These are phyloP conservation scores for Auriscalpium orientale DNA, from an alignment of 768 basidiomycete genomes.

Conservation along the genomic window DNA sequence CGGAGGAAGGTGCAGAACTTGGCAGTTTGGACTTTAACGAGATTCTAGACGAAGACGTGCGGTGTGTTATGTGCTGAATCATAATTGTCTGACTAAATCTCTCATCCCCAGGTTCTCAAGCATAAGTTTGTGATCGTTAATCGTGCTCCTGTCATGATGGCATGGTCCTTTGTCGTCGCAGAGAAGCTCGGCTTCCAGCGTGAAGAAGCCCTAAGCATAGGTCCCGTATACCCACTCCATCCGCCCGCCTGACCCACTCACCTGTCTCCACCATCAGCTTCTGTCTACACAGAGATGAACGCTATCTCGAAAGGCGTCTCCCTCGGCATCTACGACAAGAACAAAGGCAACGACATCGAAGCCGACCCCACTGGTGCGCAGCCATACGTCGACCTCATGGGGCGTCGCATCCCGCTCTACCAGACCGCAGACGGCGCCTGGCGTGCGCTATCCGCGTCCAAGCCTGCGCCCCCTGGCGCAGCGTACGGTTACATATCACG, in stretches of 20 bases:
- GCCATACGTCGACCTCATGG: constrained; percentile 83
- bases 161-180: constrained; percentile 84
- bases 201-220: constrained; percentile 89
- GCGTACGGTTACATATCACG: constrained; percentile 82
- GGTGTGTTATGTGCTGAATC: constrained; percentile 3
- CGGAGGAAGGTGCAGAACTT: constrained; percentile 41
- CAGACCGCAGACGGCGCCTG: constrained; percentile 59
- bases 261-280: constrained; percentile 41
- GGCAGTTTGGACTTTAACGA: constrained; percentile 68
- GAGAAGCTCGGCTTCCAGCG: constrained; percentile 80
- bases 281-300: constrained; percentile 91
- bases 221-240: constrained; percentile 29
- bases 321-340: constrained; percentile 64
- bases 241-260: not conserved
- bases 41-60: constrained; percentile 64
- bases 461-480: constrained; percentile 60
- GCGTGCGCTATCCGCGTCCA: constrained; percentile 72
- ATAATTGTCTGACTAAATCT: not conserved
- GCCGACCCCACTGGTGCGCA: constrained; percentile 53
- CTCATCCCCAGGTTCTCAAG: constrained; percentile 42
- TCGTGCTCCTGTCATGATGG: constrained; percentile 91
- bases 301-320: constrained; percentile 79
- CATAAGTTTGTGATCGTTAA: constrained; percentile 66
- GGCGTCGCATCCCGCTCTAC: constrained; percentile 76
- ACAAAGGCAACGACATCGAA: constrained; percentile 47